Base-by-base conservation (phyloP, 192 early-diverging fungal genomes). In the Funneliformis geosporum region DNA sequence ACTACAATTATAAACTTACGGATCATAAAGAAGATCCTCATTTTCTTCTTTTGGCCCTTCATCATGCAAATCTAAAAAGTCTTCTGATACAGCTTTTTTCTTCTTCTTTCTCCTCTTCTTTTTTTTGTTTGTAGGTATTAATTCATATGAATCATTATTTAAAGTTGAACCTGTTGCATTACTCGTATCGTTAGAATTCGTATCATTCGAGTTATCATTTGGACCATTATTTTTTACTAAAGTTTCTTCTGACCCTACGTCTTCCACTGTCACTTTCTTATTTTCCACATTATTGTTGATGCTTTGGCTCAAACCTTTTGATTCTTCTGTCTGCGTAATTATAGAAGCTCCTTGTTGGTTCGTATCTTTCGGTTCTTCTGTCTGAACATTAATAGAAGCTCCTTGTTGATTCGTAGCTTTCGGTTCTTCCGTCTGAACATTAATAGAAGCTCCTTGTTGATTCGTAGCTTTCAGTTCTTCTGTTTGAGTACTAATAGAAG, bases 31-130 rank as follows among this genome's bases (percentile, higher is more conserved):
- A 8, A 8, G 25, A 75, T 75, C 21, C 28, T 47, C 59, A 39
- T 75, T 39, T 40, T 40, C 73, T 21, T 75, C 73, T 8, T 8
- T 40, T 42, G 73, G 55, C 21, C 87, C 72, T 92, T 80, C n/a
- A 95, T 75, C 73, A 21, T 60, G 59, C 60, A 75, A 75, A 23
- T 75, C 73, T 25, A 75, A 39, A 75, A 61, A 27, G 11, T 83
- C 84, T 88, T 88, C 46, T 73, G 80, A 73, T 94, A 91, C 67
- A 95, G 80, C 70, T 85, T 81, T 25, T 73, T 79, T 33, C 43
- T 79, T 81, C 46, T 82, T 81, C 33, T 82, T 79, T 69, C 78
- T 85, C 3, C 76, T 82, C 44, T 89, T 78, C 25, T 83, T 81
- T 39, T 83, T 80, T 33, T 86, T 83, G 46, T 75, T 38, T 12